Evolutionary conservation across 108 stramenopile species (phyloP).

Genomic region (Schizochytrium sp.): DNA sequence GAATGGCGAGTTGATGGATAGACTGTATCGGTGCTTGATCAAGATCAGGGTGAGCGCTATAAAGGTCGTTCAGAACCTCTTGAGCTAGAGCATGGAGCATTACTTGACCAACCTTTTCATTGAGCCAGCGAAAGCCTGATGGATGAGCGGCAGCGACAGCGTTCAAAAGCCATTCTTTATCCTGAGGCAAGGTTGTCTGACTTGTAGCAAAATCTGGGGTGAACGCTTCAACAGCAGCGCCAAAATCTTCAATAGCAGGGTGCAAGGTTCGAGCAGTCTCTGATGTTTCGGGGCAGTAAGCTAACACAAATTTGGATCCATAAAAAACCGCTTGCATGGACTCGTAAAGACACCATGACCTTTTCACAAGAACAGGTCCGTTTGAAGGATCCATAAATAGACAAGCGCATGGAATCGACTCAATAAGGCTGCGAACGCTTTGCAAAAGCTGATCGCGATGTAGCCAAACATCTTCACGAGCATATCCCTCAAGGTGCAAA

Average conservation of each 20-base stretch:
- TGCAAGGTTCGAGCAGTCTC: background rate
- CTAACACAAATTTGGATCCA: background rate
- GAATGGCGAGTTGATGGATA: background rate
- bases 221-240: slow-evolving; percentile 6
- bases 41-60: background rate
- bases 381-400: slow-evolving; percentile 37
- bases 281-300: slow-evolving; percentile 18
- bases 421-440: slow-evolving; percentile 24
- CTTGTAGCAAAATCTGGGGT: slow-evolving; percentile 51
- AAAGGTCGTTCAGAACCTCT: slow-evolving; percentile 44
- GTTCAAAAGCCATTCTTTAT: slow-evolving; percentile 48
- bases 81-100: slow-evolving; percentile 29
- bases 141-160: slow-evolving; percentile 43
- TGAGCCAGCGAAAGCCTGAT: slow-evolving; percentile 33
- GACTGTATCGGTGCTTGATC: background rate
- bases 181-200: slow-evolving; percentile 4
- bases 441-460: slow-evolving; percentile 22
- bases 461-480: slow-evolving; percentile 5
- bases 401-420: slow-evolving; percentile 11
- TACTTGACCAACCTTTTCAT: slow-evolving; percentile 45
- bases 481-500: slow-evolving; percentile 42
- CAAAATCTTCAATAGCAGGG: slow-evolving; percentile 26
- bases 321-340: slow-evolving; percentile 42
- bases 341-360: slow-evolving; percentile 50
- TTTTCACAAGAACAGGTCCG: slow-evolving; percentile 10